These are phyloP conservation scores for Pochonia chlamydosporia DNA, from an alignment of 2,329 filamentous ascomycete genomes.

Conservation along the genomic window DNA sequence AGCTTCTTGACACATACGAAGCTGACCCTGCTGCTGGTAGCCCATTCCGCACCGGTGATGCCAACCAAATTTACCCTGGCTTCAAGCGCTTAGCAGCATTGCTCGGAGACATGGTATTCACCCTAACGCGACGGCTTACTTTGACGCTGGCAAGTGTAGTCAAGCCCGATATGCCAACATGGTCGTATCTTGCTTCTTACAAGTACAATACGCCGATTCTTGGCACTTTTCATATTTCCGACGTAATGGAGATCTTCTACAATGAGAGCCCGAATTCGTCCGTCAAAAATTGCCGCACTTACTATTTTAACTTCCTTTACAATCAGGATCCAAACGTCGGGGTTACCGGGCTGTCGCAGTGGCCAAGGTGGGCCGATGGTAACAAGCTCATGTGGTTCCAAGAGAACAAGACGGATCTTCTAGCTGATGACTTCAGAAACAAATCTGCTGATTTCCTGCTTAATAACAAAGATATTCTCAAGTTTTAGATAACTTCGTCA, in stretches of 20 bases:
- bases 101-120: slow-evolving; percentile 71
- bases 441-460: slow-evolving; percentile 21
- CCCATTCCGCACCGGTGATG: slow-evolving; percentile 61
- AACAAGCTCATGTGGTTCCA: slow-evolving; percentile 46
- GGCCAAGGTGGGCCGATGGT: slow-evolving; percentile 36
- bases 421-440: slow-evolving; percentile 33
- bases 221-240: slow-evolving; percentile 70
- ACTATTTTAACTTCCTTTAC: slow-evolving; percentile 69
- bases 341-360: slow-evolving; percentile 28
- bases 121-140: slow-evolving; percentile 61
- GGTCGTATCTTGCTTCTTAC: slow-evolving; percentile 73
- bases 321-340: slow-evolving; percentile 63
- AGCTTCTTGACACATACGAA: slow-evolving; percentile 58
- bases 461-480: slow-evolving; percentile 17
- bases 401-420: slow-evolving; percentile 21
- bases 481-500: too few relatives aligned
- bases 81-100: slow-evolving; percentile 74
- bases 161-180: slow-evolving; percentile 55
- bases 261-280: slow-evolving; percentile 59
- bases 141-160: slow-evolving; percentile 40
- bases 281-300: slow-evolving; percentile 53
- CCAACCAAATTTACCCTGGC: slow-evolving; percentile 71
- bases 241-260: slow-evolving; percentile 64
- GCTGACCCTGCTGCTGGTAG: slow-evolving; percentile 51
- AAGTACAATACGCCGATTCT: slow-evolving; percentile 64